Conservation (phyloP, 306 rosid species). For the Begonia peltatifolia region DNA sequence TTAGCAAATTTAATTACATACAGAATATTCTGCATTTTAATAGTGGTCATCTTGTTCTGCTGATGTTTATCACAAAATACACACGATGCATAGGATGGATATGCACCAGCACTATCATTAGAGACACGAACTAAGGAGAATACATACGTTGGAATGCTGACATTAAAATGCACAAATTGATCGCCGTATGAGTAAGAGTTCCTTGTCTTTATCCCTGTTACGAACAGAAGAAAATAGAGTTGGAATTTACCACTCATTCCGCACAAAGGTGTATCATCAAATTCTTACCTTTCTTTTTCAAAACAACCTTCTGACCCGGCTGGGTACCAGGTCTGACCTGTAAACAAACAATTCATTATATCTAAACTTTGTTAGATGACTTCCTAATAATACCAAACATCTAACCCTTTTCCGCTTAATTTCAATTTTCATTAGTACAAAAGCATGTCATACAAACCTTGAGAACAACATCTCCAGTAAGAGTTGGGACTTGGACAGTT, state of each 20-base stretch:
- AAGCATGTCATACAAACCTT: conserved; percentile 38
- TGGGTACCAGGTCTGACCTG: conserved; percentile 86
- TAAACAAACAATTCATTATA: conserved; percentile 10
- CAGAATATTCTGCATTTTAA: no score
- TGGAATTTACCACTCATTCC: neutral
- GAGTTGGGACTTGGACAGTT: conserved; percentile 81
- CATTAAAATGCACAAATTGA: conserved; percentile 74
- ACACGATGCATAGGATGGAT: neutral
- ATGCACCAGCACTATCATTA: neutral
- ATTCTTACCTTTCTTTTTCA: conserved; percentile 78
- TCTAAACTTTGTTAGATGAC: neutral
- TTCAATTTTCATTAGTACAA: no score
- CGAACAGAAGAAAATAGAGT: neutral
- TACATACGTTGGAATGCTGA: conserved; percentile 67
- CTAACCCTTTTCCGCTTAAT: neutral
- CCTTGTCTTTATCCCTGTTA: conserved; percentile 59
- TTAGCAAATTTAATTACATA: no score
- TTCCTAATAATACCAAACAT: conserved; percentile 3
- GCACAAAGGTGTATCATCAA: neutral
- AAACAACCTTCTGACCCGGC: conserved; percentile 81
- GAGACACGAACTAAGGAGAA: neutral
- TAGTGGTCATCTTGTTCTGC: no score
- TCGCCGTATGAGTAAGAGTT: conserved; percentile 60
- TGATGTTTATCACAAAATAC: no score
- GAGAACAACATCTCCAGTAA: conserved; percentile 72